Conservation (phyloP, 352 stramenopile genomes). For the Phytopythium ostracodes region DNA sequence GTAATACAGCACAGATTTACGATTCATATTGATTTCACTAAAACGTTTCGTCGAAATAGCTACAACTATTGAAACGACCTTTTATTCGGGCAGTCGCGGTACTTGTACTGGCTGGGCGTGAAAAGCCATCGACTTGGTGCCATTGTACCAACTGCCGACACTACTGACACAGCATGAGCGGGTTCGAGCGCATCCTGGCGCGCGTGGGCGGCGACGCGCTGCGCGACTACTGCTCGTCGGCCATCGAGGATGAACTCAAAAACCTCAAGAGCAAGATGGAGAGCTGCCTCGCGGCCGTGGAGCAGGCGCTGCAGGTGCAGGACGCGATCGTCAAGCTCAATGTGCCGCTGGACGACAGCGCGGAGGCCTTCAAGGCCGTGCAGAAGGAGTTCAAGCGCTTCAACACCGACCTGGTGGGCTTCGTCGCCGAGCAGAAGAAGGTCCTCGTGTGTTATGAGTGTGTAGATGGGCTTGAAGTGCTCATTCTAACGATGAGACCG, state of each 20-base stretch:
- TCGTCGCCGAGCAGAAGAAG: conserved; percentile 48
- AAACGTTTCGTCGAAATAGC: too few relatives aligned
- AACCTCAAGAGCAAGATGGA: conserved; percentile 61
- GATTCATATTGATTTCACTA: too few relatives aligned
- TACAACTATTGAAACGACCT: too few relatives aligned
- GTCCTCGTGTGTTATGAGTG: neutral
- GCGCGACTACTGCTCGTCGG: conserved; percentile 69
- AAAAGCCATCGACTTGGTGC: neutral
- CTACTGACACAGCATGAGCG: conserved; percentile 40
- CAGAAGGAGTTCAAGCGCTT: conserved; percentile 52
- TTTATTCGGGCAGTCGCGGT: neutral
- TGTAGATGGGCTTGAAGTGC: neutral
- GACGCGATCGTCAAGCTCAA: conserved; percentile 56
- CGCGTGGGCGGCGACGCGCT: conserved; percentile 62
- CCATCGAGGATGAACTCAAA: conserved; percentile 69
- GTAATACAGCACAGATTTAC: too few relatives aligned
- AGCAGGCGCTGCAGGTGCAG: conserved; percentile 60
- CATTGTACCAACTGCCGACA: neutral
- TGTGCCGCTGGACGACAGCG: conserved; percentile 57
- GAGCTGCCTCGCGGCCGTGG: conserved; percentile 42
- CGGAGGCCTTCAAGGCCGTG: conserved; percentile 42
- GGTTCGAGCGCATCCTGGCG: conserved; percentile 71
- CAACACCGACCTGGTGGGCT: conserved; percentile 34
- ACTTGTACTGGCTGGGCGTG: neutral
- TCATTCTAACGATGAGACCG: neutral